Base-by-base conservation (phyloP, 2,329 filamentous ascomycete species). In the Xylariaceae sp. region DNA sequence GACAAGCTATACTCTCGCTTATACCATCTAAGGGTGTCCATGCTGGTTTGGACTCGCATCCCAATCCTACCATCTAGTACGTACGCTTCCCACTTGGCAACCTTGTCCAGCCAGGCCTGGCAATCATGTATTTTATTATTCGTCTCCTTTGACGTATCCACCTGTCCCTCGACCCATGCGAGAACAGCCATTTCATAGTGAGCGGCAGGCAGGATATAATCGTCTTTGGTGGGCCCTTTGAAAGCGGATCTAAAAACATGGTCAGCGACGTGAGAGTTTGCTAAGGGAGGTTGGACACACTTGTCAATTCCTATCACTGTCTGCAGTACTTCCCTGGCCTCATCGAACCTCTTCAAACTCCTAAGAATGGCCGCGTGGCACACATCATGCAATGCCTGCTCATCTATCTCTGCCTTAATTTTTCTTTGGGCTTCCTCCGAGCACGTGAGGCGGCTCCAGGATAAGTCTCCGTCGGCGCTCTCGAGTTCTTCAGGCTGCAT, bases 151-250 rank as follows among this genome's bases (percentile, higher is more conserved):
- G 43, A 11, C 6, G 50, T 55, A 6, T 39, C 36, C 16, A 73
- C 68, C 61, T 75, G 79, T 46, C 77, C 79, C 64, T 93, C 88
- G 52, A 82, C 79, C 92, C 93, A 99, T 1, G 87, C 76, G 49
- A 90, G 84, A 6, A 89, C 91, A 0, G 86, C 92, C 76, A 94
- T 84, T 73, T 99, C 94, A 71, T 97, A 97, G 61, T 91, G 80
- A 1, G 89, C 91, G 0, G 86, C 84, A 0, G 93, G 90, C 6
- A 82, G 76, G 8, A 84, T 78, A 76, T 89, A 92, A 64, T 88
- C 86, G 53, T 92, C 88, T 52, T 80, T 84, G 2, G 81, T 77
- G 0, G 75, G 64, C 2, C 86, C 86, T 58, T 82, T 86, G 69
- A 86, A 85, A 10, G 72, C 65, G 1, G 71, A 60, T 41, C 83